phyloP scores from a whole-genome alignment of 2,329 filamentous ascomycete species.

The Teratosphaeria destructans region DNA sequence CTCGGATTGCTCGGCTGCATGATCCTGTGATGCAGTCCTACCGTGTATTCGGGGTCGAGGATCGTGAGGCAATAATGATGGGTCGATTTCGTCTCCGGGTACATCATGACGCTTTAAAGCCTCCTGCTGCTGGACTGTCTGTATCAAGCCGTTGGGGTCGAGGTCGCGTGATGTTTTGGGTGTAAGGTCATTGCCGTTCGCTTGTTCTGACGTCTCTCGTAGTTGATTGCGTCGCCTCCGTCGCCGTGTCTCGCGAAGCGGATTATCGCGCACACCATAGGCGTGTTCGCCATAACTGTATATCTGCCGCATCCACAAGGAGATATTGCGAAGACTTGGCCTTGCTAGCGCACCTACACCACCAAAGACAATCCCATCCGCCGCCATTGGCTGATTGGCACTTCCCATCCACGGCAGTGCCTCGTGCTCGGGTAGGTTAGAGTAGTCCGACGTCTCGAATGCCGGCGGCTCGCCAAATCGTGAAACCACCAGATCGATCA shows the following conservation, averaged over 20 bases:
- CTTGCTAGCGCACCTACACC: constrained; percentile 65
- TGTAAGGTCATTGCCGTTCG: neutral
- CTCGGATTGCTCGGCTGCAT: constrained; percentile 7
- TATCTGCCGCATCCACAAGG: constrained; percentile 80
- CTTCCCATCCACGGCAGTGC: constrained; percentile 59
- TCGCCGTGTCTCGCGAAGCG: constrained; percentile 51
- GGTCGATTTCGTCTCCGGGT: neutral
- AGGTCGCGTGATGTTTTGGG: neutral
- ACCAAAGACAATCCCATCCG: constrained; percentile 80
- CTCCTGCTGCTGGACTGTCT: constrained; percentile 4
- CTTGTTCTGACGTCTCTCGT: constrained; percentile 10
- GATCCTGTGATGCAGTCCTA: constrained; percentile 17
- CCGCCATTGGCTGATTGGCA: constrained; percentile 54
- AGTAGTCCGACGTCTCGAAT: constrained; percentile 19
- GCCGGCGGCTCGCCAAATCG: constrained; percentile 58
- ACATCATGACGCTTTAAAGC: neutral
- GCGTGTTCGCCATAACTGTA: constrained; percentile 75
- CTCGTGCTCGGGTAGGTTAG: constrained; percentile 13
- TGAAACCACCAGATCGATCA: constrained; percentile 80
- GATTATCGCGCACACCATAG: constrained; percentile 75
- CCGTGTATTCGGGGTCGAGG: constrained; percentile 26
- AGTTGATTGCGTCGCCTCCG: constrained; percentile 30
- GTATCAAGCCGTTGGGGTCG: neutral
- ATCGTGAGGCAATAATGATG: constrained; percentile 22
- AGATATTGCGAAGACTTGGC: constrained; percentile 60